These are phyloP conservation scores for Mycena pura DNA, from an alignment of 768 basidiomycete species.

Conservation along the genomic window DNA sequence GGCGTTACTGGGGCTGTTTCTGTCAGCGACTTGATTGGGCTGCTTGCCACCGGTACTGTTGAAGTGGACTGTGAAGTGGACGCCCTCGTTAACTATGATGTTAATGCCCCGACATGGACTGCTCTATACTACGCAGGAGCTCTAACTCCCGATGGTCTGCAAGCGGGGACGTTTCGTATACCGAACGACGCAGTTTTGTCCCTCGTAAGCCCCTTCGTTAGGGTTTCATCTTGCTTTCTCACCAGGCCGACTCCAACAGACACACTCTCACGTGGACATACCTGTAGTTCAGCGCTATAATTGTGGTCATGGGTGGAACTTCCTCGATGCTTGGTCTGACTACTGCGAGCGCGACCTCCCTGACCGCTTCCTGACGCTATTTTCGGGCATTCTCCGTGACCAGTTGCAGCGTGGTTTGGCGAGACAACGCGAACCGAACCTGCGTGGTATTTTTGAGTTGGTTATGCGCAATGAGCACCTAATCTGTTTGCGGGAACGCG, in stretches of 20 bases:
- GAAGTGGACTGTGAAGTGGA: neutral
- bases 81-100: neutral
- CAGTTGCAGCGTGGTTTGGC: neutral
- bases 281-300: neutral
- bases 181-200: neutral
- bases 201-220: neutral
- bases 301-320: neutral
- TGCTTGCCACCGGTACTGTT: constrained; percentile 1
- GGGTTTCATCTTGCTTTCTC: too few relatives aligned
- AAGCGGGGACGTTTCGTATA: neutral
- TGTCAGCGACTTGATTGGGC: neutral
- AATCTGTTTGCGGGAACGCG: neutral
- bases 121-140: neutral
- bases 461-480: neutral
- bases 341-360: neutral
- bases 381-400: neutral
- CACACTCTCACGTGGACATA: neutral
- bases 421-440: neutral
- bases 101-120: neutral
- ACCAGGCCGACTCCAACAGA: too few relatives aligned
- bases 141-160: neutral
- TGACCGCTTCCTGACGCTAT: neutral
- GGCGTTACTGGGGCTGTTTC: neutral
- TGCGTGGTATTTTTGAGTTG: constrained; percentile 14
- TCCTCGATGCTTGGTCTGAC: neutral